A percentile compares a stretch with the other conserved stretches of the same genome.
These are phyloP conservation scores for Xylaria sp. DNA, from an alignment of 2,329 filamentous ascomycete genomes.

Conservation along the genomic window DNA sequence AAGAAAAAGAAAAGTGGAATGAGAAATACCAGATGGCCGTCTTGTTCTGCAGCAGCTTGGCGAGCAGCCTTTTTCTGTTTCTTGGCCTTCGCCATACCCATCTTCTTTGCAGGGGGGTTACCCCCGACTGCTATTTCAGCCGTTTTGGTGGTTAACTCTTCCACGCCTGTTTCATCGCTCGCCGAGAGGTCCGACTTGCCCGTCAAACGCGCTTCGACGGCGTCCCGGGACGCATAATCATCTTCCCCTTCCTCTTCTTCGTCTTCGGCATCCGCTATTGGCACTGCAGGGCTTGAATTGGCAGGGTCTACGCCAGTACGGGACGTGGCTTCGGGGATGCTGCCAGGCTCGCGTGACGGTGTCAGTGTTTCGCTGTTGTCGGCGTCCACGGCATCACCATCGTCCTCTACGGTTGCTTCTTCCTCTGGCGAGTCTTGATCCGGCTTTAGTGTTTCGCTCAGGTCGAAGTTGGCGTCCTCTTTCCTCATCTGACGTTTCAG, in stretches of 20 bases:
- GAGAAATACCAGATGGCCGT: constrained; percentile 51
- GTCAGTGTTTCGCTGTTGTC: constrained; percentile 17
- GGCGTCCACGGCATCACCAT: constrained; percentile 16
- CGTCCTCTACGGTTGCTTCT: constrained; percentile 20
- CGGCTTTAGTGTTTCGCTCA: constrained; percentile 50
- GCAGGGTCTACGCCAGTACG: constrained; percentile 26
- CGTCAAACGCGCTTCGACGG: constrained; percentile 56
- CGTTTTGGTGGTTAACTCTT: constrained; percentile 35
- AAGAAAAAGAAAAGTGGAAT: not conserved
- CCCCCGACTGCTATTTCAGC: constrained; percentile 47
- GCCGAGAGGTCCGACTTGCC: constrained; percentile 31
- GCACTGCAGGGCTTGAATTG: constrained; percentile 20
- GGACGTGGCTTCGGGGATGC: constrained; percentile 22
- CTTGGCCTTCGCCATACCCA: constrained; percentile 64
- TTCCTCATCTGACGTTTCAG: constrained; percentile 84
- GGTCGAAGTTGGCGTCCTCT: constrained; percentile 73
- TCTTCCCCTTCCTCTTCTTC: constrained; percentile 52
- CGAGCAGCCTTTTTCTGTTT: constrained; percentile 61
- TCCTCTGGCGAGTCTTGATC: constrained; percentile 16
- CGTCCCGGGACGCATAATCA: constrained; percentile 61
- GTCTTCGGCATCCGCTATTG: constrained; percentile 38
- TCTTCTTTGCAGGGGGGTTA: constrained; percentile 52
- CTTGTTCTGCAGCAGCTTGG: constrained; percentile 51
- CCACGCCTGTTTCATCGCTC: constrained; percentile 20
- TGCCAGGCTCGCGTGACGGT: constrained; percentile 17